Base-by-base conservation (phyloP, 2,329 filamentous ascomycete genomes). In the Diplodia mutila region DNA sequence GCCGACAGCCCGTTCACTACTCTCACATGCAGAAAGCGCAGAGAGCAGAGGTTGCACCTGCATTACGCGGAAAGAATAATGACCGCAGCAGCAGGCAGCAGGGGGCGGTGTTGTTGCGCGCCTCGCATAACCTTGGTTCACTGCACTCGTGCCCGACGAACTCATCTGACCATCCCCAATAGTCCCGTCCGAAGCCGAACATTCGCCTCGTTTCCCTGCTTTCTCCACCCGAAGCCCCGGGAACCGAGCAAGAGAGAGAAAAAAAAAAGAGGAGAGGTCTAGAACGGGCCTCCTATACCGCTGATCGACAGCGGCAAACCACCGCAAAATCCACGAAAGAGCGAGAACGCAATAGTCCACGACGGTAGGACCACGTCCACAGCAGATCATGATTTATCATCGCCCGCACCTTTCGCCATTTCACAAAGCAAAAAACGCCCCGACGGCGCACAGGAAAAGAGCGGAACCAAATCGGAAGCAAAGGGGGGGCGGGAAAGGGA, bases 141-240 rank as follows among this genome's bases (percentile, higher is more conserved):
- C 59, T 63, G 59, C 59, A 63, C 59, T 37, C 46, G 59, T 51
- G 59, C 59, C 59, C 59, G 59, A 63, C 29, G 46, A 63, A 55
- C n/a, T 11, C 34, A 49, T 37, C 25, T 59, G 37, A 46, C 55
- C 55, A 29, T 46, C 42, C n/a, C 42, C 42, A 46, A 21, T 46
- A 46, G 42, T 46, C n/a, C n/a, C n/a, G n/a, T n/a, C 42, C 42
- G 42, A 46, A 46, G 42, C 42, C 42, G 42, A 46, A 46, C 42
- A 46, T 46, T 46, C 42, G 42, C 42, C 42, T 46, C n/a, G 18
- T 46, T 46, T 46, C 42, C 42, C 42, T 46, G 42, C 42, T 46
- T 46, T 46, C 42, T 46, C 42, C 42, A 46, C 42, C 42, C 42
- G n/a, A 46, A 18, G 18, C 42, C 18, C 42, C 42, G 42, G 42